A percentile compares a stretch with the other conserved stretches of the same genome.
These are phyloP conservation scores for Suhomyces tanzawaensis DNA, from an alignment of 805 yeast species.

Conservation along the genomic window DNA sequence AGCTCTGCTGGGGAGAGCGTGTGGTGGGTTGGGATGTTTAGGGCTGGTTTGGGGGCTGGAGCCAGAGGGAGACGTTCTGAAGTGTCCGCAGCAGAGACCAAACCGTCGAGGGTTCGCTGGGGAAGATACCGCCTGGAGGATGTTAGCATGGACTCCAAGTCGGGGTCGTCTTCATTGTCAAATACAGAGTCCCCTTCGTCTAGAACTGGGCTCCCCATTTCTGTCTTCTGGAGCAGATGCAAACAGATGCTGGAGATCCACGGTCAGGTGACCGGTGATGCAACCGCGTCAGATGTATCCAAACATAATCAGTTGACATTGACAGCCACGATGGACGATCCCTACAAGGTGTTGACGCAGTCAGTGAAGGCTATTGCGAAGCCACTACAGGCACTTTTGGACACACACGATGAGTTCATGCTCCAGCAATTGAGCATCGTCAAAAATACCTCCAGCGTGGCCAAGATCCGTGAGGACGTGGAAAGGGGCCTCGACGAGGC, in stretches of 20 bases:
- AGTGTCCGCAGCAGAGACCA: background rate
- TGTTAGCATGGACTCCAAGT: conserved; percentile 4
- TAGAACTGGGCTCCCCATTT: background rate
- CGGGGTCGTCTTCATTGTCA: conserved; percentile 10
- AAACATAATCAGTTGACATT: no score
- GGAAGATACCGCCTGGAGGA: background rate
- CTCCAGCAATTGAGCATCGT: conserved; percentile 25
- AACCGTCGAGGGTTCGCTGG: conserved; percentile 3
- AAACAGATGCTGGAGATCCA: no score
- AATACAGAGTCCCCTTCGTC: conserved; percentile 11
- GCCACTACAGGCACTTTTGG: conserved; percentile 26
- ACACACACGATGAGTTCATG: conserved; percentile 28
- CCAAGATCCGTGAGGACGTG: conserved; percentile 1
- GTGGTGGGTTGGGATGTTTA: conserved; percentile 10
- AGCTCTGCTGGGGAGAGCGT: conserved; percentile 1
- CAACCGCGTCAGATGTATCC: no score
- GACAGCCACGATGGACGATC: conserved; percentile 17
- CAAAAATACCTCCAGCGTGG: conserved; percentile 24
- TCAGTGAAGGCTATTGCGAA: conserved; percentile 20
- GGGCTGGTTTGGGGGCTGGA: background rate
- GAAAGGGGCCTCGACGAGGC: conserved; percentile 7
- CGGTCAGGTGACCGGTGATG: no score
- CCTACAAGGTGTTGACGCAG: conserved; percentile 23
- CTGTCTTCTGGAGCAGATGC: no score
- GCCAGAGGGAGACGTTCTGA: background rate